Evolutionary conservation across 23 red algal species (phyloP).

Genomic region (Chondrus crispus): DNA sequence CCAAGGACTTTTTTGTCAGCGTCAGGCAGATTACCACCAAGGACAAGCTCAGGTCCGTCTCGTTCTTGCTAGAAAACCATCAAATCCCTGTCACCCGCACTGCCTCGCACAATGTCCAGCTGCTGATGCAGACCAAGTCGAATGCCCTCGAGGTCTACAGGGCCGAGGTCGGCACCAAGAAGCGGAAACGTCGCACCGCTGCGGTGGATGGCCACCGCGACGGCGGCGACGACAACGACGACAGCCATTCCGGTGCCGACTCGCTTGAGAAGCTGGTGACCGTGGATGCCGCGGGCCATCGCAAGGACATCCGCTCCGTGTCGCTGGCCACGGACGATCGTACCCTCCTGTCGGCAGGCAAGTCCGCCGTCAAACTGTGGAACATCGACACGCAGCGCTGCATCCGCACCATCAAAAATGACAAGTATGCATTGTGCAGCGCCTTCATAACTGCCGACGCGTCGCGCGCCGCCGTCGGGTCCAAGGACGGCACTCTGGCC

Average conservation of each 20-base stretch:
- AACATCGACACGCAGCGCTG: constrained; percentile 69
- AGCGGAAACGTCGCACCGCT: neutral
- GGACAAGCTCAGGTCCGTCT: constrained; percentile 9
- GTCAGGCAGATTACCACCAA: constrained; percentile 17
- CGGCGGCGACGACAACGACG: neutral
- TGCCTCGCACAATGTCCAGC: neutral
- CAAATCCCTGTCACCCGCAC: neutral
- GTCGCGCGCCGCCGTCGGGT: constrained; percentile 66
- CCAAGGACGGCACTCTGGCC: constrained; percentile 55
- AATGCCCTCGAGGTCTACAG: constrained; percentile 37
- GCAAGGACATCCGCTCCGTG: constrained; percentile 72
- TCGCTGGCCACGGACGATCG: constrained; percentile 55
- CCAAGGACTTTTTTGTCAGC: constrained; percentile 12
- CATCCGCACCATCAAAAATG: constrained; percentile 63
- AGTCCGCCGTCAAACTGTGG: constrained; percentile 67
- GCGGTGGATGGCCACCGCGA: too few relatives aligned
- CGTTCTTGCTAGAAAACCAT: neutral
- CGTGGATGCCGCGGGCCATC: constrained; percentile 72
- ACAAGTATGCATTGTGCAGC: constrained; percentile 46
- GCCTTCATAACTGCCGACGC: too few relatives aligned
- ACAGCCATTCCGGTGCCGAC: neutral
- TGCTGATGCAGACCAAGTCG: constrained; percentile 50
- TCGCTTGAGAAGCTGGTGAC: constrained; percentile 24
- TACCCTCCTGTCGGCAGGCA: constrained; percentile 40
- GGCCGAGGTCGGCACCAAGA: neutral